Base-by-base conservation (phyloP, 345 rosid genomes). In the Aurinia saxatilis region DNA sequence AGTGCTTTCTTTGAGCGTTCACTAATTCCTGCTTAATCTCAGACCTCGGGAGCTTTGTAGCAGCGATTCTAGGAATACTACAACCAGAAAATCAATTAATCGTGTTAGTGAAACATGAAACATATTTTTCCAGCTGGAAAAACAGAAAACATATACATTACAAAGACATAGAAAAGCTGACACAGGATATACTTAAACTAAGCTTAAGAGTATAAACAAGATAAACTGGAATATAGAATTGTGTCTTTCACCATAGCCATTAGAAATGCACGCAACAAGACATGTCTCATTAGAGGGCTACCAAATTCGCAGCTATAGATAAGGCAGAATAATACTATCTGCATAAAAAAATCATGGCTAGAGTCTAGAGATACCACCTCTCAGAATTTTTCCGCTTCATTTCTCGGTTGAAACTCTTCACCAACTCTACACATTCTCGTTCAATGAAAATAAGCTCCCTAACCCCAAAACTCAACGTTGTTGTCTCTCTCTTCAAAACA, bases 401-500 rank as follows among this genome's bases (percentile, higher is more conserved):
- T 72, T 84, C 81, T 49, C 73, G 67, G 36, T 66, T 74, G 62
- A 86, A 67, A 71, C 75, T 71, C 67, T 79, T 75, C 51, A 88
- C 87, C 88, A 88, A 72, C 76, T 78, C 88, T 50, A 65, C 85
- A 77, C 88, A 84, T 67, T 88, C 95, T 65, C 90, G 82, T 78
- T 87, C 93, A 37, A 90, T 83, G 70, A 74, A 83, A 59, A 80
- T 75, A 68, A 90, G 84, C 82, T 87, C 97, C 66, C 95, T 79
- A 60, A 87, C 81, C 23, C 92, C 88, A 65, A 80, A 52, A 63
- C 95, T 90, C 75, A 87, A 48, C 1, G 85, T 80, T 48, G 61
- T 31, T 0, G 86, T 78, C 78, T 90, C 95, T 67, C 71, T 80
- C 80, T 75, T 80, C 46, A 75, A 58, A 66, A 85, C 78, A 23